Evolutionary conservation across 495 filamentous ascomycete genomes (phyloP).

Genomic region (Penicillium robsamsonii): DNA sequence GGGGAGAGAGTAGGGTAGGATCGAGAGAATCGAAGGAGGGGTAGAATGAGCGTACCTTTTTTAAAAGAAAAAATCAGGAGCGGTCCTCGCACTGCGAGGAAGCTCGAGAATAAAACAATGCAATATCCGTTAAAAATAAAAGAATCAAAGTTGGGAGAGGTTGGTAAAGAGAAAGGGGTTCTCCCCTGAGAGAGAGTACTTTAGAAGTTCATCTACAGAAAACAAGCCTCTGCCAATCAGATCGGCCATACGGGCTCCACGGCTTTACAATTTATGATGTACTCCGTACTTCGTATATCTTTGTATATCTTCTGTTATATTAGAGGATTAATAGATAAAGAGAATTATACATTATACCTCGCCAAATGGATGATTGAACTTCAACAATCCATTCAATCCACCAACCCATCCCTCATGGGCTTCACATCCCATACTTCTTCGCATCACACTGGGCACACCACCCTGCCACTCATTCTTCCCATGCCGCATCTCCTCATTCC

Average conservation of each 20-base stretch:
- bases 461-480: constrained; percentile 62
- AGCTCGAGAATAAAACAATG: constrained; percentile 14
- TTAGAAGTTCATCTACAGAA: constrained; percentile 29
- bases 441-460: constrained; percentile 59
- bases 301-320: neutral
- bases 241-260: neutral
- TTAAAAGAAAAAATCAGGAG: constrained; percentile 9
- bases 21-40: constrained; percentile 4
- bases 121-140: constrained; percentile 4
- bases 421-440: constrained; percentile 52
- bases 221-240: constrained; percentile 27
- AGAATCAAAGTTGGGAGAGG: constrained; percentile 6
- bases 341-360: constrained; percentile 47
- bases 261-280: neutral
- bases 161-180: constrained; percentile 10
- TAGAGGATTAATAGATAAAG: no score
- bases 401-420: constrained; percentile 92
- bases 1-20: neutral
- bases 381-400: constrained; percentile 87
- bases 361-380: constrained; percentile 98
- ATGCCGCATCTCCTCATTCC: constrained; percentile 71
- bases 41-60: constrained; percentile 3
- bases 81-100: constrained; percentile 33
- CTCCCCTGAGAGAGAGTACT: constrained; percentile 9
- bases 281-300: no score